These are phyloP conservation scores for Aspergillus fischeri DNA, from an alignment of 2,329 filamentous ascomycete species.

Conservation along the genomic window DNA sequence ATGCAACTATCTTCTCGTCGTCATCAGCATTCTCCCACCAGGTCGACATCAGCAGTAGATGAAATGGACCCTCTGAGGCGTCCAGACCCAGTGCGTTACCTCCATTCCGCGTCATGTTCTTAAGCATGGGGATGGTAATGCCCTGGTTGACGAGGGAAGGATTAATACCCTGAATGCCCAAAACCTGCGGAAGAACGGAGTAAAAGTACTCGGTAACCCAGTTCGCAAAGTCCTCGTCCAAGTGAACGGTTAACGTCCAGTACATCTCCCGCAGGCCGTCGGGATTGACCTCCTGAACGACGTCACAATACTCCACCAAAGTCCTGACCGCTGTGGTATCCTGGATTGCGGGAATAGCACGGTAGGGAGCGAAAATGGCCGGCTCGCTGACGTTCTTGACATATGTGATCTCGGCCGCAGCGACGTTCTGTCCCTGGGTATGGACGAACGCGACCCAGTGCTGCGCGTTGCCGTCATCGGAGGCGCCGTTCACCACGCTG, in stretches of 20 bases:
- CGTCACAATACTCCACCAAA: conserved; percentile 28
- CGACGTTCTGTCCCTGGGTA: conserved; percentile 21
- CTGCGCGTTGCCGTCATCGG: conserved; percentile 31
- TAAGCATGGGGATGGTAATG: conserved; percentile 28
- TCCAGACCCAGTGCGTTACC: conserved; percentile 8
- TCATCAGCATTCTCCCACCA: conserved; percentile 31
- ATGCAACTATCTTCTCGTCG: conserved; percentile 25
- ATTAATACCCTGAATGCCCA: not conserved
- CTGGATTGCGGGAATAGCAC: conserved; percentile 26
- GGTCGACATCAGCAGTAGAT: conserved; percentile 25
- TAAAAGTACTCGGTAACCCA: conserved; percentile 9
- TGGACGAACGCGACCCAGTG: conserved; percentile 31
- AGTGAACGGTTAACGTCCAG: conserved; percentile 29
- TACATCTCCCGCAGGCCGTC: conserved; percentile 29
- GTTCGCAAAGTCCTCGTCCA: conserved; percentile 25
- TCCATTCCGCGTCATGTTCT: conserved; percentile 21
- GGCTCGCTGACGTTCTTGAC: conserved; percentile 33
- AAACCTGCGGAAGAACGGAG: not conserved
- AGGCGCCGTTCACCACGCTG: conserved; percentile 21
- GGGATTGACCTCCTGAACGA: conserved; percentile 32
- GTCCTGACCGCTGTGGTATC: conserved; percentile 27
- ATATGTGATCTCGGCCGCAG: conserved; percentile 35
- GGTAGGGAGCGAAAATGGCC: conserved; percentile 35
- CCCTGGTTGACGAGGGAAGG: conserved; percentile 26
- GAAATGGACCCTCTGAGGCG: not conserved